Base-by-base conservation (phyloP, 2,329 filamentous ascomycete genomes). In the Paecilomyces fulvus region DNA sequence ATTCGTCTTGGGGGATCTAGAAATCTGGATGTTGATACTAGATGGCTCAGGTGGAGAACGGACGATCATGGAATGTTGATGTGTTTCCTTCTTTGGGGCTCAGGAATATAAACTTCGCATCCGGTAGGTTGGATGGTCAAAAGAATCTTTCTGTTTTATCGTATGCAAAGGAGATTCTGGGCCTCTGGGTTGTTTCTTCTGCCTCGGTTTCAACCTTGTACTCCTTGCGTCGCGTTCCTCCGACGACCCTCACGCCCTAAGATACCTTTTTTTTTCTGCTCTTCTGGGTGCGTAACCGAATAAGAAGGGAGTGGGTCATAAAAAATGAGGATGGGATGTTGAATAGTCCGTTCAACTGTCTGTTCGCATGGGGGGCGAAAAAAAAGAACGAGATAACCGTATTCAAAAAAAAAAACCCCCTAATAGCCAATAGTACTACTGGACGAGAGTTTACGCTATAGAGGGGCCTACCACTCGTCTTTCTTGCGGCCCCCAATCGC, bases 81-180 rank as follows among this genome's bases (percentile, higher is more conserved):
- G 30, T 14, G 53, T 58, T 60, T 58, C 53, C 61, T 57, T 60
- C 54, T 58, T 56, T 59, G 57, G 57, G 61, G 61, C 60, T 62
- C 55, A 52, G 55, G 33, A 51, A 59, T 59, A 59, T 63, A 63
- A 63, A 60, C 61, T 63, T 63, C 61, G 61, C 59, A 54, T 51
- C 51, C 48, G 10, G 58, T 28, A 55, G 55, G 59, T 51, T 56
- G n/a, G 60, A 62, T 59, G 54, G 52, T 53, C 23, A 28, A 3
- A 28, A 49, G 48, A 49, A 14, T 49, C 14, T 20, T 25, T 49
- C 25, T 49, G 20, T n/a, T 12, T 25, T 11, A 12, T 49, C 48
- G 37, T 43, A 49, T 49, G 48, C 48, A 23, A 28, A 23, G 21
- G 48, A 12, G 20, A 28, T 23, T 49, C 25, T 11, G 48, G 48